phyloP scores from a whole-genome alignment of 2,329 filamentous ascomycete species.

The Pseudogymnoascus sp. region DNA sequence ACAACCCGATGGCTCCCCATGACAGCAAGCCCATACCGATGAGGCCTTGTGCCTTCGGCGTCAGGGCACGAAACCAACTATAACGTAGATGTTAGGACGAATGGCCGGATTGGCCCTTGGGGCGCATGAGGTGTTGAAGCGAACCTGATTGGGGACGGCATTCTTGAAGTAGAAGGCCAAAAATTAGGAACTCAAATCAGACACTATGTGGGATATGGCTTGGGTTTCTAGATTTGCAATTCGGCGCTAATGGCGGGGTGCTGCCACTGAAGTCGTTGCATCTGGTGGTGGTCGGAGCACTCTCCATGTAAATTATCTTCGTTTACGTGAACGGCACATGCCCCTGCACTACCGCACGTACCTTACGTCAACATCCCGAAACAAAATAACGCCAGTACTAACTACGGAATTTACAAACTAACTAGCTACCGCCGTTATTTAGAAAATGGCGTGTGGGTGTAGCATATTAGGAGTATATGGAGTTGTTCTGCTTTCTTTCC shows the following conservation, averaged over 20 bases:
- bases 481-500: not conserved
- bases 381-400: not conserved
- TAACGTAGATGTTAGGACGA: not conserved
- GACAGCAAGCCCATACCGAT: constrained; percentile 67
- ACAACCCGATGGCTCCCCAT: constrained; percentile 68
- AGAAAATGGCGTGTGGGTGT: not conserved
- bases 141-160: constrained; percentile 7
- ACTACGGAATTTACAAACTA: not conserved
- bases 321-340: not conserved
- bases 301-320: constrained; percentile 2
- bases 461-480: not conserved
- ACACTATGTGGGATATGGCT: not conserved
- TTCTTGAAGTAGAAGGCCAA: not conserved
- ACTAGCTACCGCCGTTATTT: not conserved
- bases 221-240: not conserved
- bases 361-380: constrained; percentile 1
- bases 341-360: not conserved
- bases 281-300: not conserved
- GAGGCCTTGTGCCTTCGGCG: constrained; percentile 59
- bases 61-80: constrained; percentile 63
- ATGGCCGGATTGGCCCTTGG: not conserved
- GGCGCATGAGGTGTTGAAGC: not conserved
- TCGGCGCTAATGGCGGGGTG: constrained; percentile 1
- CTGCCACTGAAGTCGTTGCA: not conserved
- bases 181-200: not conserved